Evolutionary conservation across 495 filamentous ascomycete genomes (phyloP).

Genomic region (Penicillium lagena): DNA sequence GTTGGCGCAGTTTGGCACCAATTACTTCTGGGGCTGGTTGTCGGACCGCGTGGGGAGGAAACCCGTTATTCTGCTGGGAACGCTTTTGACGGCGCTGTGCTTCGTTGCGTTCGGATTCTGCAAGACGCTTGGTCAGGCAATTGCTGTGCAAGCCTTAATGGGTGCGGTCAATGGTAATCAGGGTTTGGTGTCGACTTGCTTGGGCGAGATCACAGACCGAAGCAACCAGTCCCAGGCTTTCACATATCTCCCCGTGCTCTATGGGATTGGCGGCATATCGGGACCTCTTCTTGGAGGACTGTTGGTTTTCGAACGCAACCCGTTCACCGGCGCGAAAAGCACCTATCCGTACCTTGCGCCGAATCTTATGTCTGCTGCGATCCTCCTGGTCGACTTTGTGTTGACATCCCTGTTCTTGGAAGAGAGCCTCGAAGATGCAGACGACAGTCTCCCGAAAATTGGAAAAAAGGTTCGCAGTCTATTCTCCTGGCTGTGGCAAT

Average conservation of each 20-base stretch:
- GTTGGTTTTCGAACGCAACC: conserved; percentile 55
- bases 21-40: conserved; percentile 90
- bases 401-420: conserved; percentile 72
- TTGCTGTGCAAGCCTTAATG: conserved; percentile 82
- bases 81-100: conserved; percentile 68
- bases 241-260: conserved; percentile 86
- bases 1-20: conserved; percentile 83
- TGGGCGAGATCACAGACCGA: conserved; percentile 92
- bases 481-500: conserved; percentile 71
- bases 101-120: conserved; percentile 89
- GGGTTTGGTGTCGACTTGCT: conserved; percentile 79
- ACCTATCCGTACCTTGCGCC: conserved; percentile 80
- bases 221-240: conserved; percentile 91
- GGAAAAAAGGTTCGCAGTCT: conserved; percentile 50
- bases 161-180: conserved; percentile 89
- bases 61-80: conserved; percentile 84
- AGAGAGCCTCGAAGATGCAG: conserved; percentile 74
- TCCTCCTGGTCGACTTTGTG: conserved; percentile 68
- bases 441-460: conserved; percentile 53
- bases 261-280: conserved; percentile 87
- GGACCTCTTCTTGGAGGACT: conserved; percentile 87
- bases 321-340: conserved; percentile 45
- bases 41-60: conserved; percentile 89
- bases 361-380: conserved; percentile 65
- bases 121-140: conserved; percentile 70